These are phyloP conservation scores for Pichia sp. DNA, from an alignment of 1,139 yeast species.

Conservation along the genomic window DNA sequence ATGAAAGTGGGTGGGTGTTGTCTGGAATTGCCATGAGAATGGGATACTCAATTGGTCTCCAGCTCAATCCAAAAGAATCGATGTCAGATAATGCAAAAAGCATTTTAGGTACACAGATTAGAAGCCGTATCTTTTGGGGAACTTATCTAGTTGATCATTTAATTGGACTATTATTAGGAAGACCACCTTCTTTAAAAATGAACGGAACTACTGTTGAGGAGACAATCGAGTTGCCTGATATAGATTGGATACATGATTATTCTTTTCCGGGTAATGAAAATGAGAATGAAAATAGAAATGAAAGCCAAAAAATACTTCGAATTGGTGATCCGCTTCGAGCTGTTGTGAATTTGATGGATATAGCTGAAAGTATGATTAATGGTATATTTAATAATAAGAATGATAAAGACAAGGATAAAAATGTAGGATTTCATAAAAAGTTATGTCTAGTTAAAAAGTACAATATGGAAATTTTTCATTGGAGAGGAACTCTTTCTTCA, in stretches of 20 bases:
- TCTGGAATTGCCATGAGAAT: conserved; percentile 57
- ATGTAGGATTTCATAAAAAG: conserved; percentile 25
- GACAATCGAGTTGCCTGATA: conserved; percentile 46
- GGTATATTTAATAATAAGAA: conserved; percentile 41
- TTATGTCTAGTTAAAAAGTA: conserved; percentile 26
- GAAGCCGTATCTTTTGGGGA: conserved; percentile 62
- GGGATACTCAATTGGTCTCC: conserved; percentile 62
- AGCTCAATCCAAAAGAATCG: conserved; percentile 40
- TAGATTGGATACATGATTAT: conserved; percentile 49
- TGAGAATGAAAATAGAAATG: conserved; percentile 5
- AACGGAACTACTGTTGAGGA: conserved; percentile 51
- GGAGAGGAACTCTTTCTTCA: conserved; percentile 47
- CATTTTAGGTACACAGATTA: conserved; percentile 42
- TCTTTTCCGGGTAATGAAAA: conserved; percentile 17
- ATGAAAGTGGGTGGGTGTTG: conserved; percentile 56
- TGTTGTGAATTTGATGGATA: conserved; percentile 44
- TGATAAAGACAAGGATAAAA: conserved; percentile 11
- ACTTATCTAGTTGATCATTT: conserved; percentile 59
- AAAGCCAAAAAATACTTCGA: conserved; percentile 25
- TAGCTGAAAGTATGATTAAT: conserved; percentile 49
- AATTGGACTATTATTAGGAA: conserved; percentile 50
- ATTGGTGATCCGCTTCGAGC: conserved; percentile 46
- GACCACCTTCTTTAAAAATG: conserved; percentile 51
- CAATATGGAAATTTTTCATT: conserved; percentile 44
- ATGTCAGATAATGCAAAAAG: conserved; percentile 37